Evolutionary conservation across 495 filamentous ascomycete genomes (phyloP).

Genomic region (Achaetomiella virescens): DNA sequence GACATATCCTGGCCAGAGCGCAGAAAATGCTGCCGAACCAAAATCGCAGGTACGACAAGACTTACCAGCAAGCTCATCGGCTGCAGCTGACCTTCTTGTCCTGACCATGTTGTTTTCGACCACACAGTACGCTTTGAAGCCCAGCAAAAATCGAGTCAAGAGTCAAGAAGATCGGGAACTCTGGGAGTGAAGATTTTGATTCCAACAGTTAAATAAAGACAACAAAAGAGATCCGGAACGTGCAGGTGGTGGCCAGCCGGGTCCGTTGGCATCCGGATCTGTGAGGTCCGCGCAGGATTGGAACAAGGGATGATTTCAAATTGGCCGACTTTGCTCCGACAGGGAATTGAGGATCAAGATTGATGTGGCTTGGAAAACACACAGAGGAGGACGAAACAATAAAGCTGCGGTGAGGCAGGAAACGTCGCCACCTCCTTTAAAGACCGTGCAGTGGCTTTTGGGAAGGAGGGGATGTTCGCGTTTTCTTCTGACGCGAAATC

Average conservation of each 20-base stretch:
- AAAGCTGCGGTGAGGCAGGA: not conserved
- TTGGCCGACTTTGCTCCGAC: not conserved
- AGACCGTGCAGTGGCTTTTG: not conserved
- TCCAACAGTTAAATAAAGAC: not conserved
- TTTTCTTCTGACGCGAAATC: conserved; percentile 20
- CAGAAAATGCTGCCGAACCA: not conserved
- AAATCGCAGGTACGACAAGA: not conserved
- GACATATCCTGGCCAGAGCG: not conserved
- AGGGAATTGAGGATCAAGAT: not conserved
- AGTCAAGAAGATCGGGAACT: too few species aligned
- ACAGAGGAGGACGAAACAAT: not conserved
- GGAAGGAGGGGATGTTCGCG: conserved; percentile 14
- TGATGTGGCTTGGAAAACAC: not conserved
- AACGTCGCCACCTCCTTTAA: conserved; percentile 7
- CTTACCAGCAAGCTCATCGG: conserved; percentile 18
- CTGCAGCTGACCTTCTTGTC: conserved; percentile 24
- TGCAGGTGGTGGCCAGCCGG: not conserved
- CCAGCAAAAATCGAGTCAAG: not conserved
- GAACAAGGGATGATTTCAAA: not conserved
- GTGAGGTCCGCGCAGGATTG: not conserved
- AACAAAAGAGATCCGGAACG: not conserved
- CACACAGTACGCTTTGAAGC: not conserved
- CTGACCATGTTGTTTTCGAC: conserved; percentile 15
- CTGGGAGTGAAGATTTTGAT: not conserved
- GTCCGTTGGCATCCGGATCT: not conserved